A percentile compares a stretch with the other conserved stretches of the same genome.
phyloP scores from a whole-genome alignment of 345 rosid species.

The Acer campestre region DNA sequence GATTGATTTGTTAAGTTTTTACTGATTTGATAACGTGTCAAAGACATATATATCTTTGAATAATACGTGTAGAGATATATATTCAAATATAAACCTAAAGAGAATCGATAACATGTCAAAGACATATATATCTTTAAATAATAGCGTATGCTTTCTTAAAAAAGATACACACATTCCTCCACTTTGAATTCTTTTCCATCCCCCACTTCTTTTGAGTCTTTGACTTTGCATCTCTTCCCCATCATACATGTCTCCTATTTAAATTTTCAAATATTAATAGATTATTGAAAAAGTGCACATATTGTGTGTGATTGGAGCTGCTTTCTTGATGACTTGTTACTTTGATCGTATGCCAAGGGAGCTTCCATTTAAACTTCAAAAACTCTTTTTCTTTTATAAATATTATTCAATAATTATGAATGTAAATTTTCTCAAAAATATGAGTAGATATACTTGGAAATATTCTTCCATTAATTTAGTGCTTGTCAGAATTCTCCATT shows the following conservation, averaged over 20 bases:
- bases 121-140: constrained; percentile 2
- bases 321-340: neutral
- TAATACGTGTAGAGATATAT: too few relatives aligned
- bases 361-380: neutral
- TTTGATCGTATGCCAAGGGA: neutral
- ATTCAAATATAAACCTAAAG: neutral
- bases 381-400: too few relatives aligned
- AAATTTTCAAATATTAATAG: neutral
- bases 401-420: neutral
- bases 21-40: too few relatives aligned
- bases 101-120: neutral
- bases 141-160: constrained; percentile 22
- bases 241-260: neutral
- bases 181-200: constrained; percentile 32
- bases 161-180: constrained; percentile 25
- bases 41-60: too few relatives aligned
- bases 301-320: neutral
- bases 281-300: neutral
- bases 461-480: neutral
- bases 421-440: neutral
- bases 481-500: neutral
- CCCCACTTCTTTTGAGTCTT: constrained; percentile 17
- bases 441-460: neutral
- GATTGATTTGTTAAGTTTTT: too few relatives aligned
- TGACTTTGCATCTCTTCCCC: constrained; percentile 30